These are phyloP conservation scores for Rubia balearica DNA, from an alignment of 305 asterid genomes.

Conservation along the genomic window DNA sequence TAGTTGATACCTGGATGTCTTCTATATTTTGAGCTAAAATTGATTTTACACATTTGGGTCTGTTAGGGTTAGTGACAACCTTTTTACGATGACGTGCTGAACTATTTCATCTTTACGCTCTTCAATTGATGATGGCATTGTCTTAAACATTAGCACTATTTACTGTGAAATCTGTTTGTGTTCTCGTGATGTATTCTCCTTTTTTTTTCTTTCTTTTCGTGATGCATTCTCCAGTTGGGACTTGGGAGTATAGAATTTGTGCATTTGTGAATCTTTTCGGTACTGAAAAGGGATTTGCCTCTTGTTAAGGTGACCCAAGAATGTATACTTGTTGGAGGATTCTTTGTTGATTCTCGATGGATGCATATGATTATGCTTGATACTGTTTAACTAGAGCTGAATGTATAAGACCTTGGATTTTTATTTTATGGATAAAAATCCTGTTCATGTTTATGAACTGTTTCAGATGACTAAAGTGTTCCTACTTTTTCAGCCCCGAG, in stretches of 20 bases:
- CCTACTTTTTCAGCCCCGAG: constrained; percentile 60
- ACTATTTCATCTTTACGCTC: neutral
- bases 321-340: neutral
- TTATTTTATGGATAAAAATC: neutral
- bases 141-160: neutral
- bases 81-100: neutral
- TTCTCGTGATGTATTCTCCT: neutral
- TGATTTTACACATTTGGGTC: neutral
- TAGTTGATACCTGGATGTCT: neutral
- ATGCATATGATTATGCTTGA: neutral
- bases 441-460: constrained; percentile 4
- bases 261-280: neutral
- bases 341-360: neutral
- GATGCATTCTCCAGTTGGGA: too few species aligned
- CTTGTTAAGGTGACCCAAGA: neutral
- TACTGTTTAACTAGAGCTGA: neutral
- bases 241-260: neutral
- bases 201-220: too few species aligned
- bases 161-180: neutral
- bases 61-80: neutral
- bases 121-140: neutral
- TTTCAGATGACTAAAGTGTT: neutral
- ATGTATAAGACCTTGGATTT: neutral
- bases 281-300: neutral
- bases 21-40: neutral